Evolutionary conservation across 139 green algal species (phyloP).

Genomic region (Chlorella sorokiniana): DNA sequence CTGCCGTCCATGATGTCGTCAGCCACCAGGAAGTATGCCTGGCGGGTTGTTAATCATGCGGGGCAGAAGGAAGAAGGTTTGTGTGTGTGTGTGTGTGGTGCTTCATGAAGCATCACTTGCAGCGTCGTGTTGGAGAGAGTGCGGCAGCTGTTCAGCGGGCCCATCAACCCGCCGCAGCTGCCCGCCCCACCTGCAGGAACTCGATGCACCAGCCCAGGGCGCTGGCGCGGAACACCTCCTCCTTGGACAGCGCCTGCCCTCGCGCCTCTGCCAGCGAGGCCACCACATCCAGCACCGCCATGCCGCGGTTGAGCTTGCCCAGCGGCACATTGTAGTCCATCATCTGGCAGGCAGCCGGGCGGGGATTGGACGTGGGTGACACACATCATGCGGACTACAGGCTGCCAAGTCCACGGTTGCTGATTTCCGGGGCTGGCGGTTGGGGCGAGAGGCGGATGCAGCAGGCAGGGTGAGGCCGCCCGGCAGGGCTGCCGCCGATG

Average conservation of each 20-base stretch:
- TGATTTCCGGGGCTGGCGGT: no score
- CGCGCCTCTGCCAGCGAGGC: slow-evolving; percentile 12
- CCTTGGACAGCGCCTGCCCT: slow-evolving; percentile 45
- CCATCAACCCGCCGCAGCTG: background rate
- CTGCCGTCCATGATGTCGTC: slow-evolving; percentile 99
- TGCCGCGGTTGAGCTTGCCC: slow-evolving; percentile 97
- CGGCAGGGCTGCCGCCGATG: background rate
- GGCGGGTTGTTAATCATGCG: slow-evolving; percentile 30
- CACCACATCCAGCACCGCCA: slow-evolving; percentile 92
- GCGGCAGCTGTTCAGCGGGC: background rate
- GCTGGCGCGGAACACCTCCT: slow-evolving; percentile 81
- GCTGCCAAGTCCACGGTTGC: no score
- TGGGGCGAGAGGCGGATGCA: no score
- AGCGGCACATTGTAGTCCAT: slow-evolving; percentile 94
- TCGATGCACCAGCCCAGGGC: slow-evolving; percentile 98
- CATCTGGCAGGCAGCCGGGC: slow-evolving; percentile 65
- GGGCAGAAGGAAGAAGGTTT: background rate
- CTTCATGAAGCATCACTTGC: background rate
- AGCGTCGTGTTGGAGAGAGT: background rate
- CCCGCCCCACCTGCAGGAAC: slow-evolving; percentile 66
- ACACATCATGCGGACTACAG: no score
- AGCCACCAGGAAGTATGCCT: slow-evolving; percentile 98
- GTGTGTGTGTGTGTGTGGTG: background rate
- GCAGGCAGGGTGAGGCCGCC: no score
- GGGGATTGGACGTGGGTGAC: background rate